Percentiles rank a stretch among this genome's conserved stretches.
phyloP scores from a whole-genome alignment of 2,329 filamentous ascomycete species.

The Coniochaeta hoffmannii region DNA sequence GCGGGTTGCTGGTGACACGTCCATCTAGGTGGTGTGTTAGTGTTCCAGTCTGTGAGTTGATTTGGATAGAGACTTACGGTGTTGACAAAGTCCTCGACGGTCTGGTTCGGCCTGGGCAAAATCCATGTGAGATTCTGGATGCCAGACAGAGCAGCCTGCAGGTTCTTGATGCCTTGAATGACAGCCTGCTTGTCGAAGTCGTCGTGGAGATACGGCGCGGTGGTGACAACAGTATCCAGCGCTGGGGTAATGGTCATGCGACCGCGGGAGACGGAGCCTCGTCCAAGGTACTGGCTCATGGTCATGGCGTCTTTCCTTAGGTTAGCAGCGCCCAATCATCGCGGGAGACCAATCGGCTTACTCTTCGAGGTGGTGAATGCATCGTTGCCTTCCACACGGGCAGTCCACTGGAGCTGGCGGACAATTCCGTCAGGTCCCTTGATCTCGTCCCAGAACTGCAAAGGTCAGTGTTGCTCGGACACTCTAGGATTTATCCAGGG shows the following conservation, averaged over 20 bases:
- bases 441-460: slow-evolving; percentile 47
- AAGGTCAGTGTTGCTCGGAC: neutral
- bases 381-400: slow-evolving; percentile 21
- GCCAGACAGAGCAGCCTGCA: slow-evolving; percentile 45
- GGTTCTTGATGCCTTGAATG: slow-evolving; percentile 54
- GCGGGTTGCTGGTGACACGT: slow-evolving; percentile 31
- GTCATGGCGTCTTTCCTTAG: slow-evolving; percentile 35
- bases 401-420: slow-evolving; percentile 58
- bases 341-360: slow-evolving; percentile 4
- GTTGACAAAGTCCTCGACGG: slow-evolving; percentile 47
- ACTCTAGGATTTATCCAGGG: slow-evolving; percentile 6
- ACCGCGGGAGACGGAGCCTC: slow-evolving; percentile 54
- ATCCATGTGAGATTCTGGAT: slow-evolving; percentile 49
- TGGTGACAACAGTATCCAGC: slow-evolving; percentile 51
- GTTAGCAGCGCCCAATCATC: neutral
- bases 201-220: slow-evolving; percentile 52
- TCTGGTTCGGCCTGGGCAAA: slow-evolving; percentile 42
- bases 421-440: slow-evolving; percentile 48
- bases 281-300: slow-evolving; percentile 56
- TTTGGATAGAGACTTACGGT: slow-evolving; percentile 25
- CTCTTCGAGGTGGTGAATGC: slow-evolving; percentile 16
- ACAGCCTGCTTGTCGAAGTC: slow-evolving; percentile 54
- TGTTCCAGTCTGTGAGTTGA: neutral
- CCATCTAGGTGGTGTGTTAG: slow-evolving; percentile 24
- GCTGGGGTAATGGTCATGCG: slow-evolving; percentile 51